Evolutionary conservation across 805 yeast genomes (phyloP).

Genomic region (Brettanomyces sp.): DNA sequence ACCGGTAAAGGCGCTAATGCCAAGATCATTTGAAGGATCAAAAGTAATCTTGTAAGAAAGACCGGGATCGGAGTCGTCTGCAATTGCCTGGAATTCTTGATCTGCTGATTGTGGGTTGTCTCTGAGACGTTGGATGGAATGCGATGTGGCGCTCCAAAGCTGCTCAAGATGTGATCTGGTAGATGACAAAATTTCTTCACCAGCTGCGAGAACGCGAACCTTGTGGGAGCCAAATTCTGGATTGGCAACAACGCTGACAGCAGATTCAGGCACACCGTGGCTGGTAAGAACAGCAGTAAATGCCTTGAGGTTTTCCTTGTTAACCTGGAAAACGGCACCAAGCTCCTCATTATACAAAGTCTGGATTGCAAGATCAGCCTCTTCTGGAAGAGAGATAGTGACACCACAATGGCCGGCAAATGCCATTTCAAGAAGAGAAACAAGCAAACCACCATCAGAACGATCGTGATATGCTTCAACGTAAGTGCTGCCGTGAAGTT

Average conservation of each 20-base stretch:
- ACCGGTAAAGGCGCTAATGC: conserved; percentile 25
- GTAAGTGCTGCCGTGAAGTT: conserved; percentile 56
- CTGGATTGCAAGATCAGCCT: conserved; percentile 27
- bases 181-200: conserved; percentile 35
- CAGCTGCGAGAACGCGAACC: conserved; percentile 40
- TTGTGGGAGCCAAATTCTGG: conserved; percentile 45
- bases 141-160: conserved; percentile 82
- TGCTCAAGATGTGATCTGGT: conserved; percentile 69
- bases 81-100: conserved; percentile 69
- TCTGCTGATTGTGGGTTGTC: conserved; percentile 89
- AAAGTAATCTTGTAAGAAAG: conserved; percentile 71
- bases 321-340: conserved; percentile 91
- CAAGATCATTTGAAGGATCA: conserved; percentile 43
- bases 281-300: conserved; percentile 48
- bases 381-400: conserved; percentile 35
- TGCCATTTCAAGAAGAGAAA: conserved; percentile 88
- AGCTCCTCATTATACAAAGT: conserved; percentile 84
- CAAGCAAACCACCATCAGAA: conserved; percentile 91
- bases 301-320: conserved; percentile 37
- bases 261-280: conserved; percentile 47
- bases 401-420: conserved; percentile 91
- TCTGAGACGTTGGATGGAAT: conserved; percentile 81
- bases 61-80: conserved; percentile 87
- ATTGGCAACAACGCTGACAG: conserved; percentile 57
- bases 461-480: conserved; percentile 91